Percentiles rank a stretch among this genome's conserved stretches.
phyloP scores from a whole-genome alignment of 2,329 filamentous ascomycete species.

The Xylaria digitata region DNA sequence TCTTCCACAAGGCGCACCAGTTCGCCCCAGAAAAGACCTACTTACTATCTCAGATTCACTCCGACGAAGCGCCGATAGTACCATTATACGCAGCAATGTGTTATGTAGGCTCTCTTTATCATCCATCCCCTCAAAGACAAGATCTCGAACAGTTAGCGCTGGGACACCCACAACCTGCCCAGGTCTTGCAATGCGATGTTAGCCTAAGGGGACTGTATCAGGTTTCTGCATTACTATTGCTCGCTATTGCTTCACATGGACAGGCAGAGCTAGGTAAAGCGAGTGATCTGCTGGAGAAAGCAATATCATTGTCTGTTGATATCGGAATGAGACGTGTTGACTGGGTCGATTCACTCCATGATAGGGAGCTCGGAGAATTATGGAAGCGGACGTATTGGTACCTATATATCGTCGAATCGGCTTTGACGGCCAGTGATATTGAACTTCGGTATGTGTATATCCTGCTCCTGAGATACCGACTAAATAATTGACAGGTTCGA shows the following conservation, averaged over 20 bases:
- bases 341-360: neutral
- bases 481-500: slow-evolving; percentile 10
- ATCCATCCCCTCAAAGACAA: neutral
- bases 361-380: slow-evolving; percentile 4
- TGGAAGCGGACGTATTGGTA: slow-evolving; percentile 14
- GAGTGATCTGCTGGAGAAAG: neutral
- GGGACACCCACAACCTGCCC: neutral
- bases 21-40: slow-evolving; percentile 7
- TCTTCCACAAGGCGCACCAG: slow-evolving; percentile 5
- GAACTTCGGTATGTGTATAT: neutral
- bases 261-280: slow-evolving; percentile 1
- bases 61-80: neutral
- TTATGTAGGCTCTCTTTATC: slow-evolving; percentile 9
- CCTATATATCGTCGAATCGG: slow-evolving; percentile 8
- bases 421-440: neutral
- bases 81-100: slow-evolving; percentile 1
- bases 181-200: neutral
- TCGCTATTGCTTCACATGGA: slow-evolving; percentile 1
- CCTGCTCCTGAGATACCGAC: neutral
- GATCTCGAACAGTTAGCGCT: slow-evolving; percentile 10
- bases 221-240: neutral
- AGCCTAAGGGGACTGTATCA: neutral
- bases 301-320: neutral
- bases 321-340: slow-evolving; percentile 3
- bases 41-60: neutral